phyloP scores from a whole-genome alignment of 2,329 filamentous ascomycete genomes.

The Colletotrichum chrysophilum region DNA sequence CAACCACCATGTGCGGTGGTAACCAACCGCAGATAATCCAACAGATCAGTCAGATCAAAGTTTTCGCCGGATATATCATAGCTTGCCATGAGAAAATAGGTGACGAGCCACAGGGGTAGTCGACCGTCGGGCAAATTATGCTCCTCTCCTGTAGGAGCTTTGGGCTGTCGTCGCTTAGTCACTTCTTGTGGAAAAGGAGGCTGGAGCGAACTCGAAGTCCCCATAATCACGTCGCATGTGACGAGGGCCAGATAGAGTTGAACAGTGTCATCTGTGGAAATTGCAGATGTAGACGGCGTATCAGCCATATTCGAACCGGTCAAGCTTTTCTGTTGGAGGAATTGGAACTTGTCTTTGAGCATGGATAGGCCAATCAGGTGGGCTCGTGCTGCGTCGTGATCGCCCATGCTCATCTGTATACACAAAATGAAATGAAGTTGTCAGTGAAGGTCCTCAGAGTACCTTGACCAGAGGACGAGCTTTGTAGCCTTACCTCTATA shows the following conservation, averaged over 20 bases:
- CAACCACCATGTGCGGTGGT: not conserved
- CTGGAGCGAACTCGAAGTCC: not conserved
- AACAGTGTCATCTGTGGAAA: not conserved
- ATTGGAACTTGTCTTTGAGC: not conserved
- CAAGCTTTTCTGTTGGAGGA: not conserved
- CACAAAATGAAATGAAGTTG: not conserved
- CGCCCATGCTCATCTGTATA: not conserved
- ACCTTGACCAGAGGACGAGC: not conserved
- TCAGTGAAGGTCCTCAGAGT: not conserved
- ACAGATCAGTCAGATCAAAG: not conserved
- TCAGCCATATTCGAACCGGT: not conserved
- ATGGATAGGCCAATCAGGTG: not conserved
- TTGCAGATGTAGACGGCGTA: not conserved
- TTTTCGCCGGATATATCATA: not conserved
- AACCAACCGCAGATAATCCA: not conserved
- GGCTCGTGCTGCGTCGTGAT: not conserved
- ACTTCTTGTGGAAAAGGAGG: not conserved
- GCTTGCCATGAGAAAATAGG: not conserved
- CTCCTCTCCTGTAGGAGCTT: not conserved
- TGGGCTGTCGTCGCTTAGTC: not conserved
- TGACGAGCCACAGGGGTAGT: not conserved
- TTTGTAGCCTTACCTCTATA: not conserved
- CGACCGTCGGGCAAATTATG: not conserved
- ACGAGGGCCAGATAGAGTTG: not conserved
- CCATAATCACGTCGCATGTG: not conserved